Evolutionary conservation across 2,329 filamentous ascomycete genomes (phyloP).

Genomic region (Ophidiomyces ophidiicola): DNA sequence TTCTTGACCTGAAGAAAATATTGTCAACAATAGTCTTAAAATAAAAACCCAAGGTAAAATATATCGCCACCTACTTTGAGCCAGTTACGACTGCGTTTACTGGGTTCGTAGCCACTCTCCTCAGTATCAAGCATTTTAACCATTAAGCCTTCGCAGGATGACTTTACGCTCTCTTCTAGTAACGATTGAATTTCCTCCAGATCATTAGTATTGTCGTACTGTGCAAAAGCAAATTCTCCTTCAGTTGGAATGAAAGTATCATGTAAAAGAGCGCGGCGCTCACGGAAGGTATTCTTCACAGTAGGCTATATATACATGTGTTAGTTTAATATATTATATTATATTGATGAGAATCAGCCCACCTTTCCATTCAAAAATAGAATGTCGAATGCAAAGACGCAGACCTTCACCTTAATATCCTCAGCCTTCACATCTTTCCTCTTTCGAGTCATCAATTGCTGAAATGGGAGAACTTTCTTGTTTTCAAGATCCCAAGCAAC

Average conservation of each 20-base stretch:
- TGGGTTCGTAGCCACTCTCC: slow-evolving; percentile 91
- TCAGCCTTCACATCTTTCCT: slow-evolving; percentile 92
- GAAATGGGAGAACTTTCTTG: slow-evolving; percentile 94
- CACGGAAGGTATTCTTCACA: slow-evolving; percentile 74
- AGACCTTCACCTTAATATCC: slow-evolving; percentile 92
- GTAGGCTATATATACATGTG: slow-evolving; percentile 52
- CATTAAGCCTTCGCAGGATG: slow-evolving; percentile 94
- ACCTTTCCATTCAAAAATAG: slow-evolving; percentile 83
- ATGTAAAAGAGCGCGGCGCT: slow-evolving; percentile 65
- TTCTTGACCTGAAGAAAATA: slow-evolving; percentile 63
- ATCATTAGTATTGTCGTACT: slow-evolving; percentile 72
- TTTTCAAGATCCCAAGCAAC: slow-evolving; percentile 91
- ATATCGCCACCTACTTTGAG: slow-evolving; percentile 54
- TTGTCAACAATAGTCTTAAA: not conserved
- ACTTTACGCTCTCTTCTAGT: slow-evolving; percentile 87
- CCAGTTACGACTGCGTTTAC: slow-evolving; percentile 94
- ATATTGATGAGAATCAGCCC: slow-evolving; percentile 16
- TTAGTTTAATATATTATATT: not conserved
- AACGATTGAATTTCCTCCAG: slow-evolving; percentile 87
- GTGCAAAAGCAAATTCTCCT: slow-evolving; percentile 85
- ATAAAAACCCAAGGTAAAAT: not conserved
- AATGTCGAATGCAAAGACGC: slow-evolving; percentile 91
- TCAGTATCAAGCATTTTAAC: slow-evolving; percentile 96
- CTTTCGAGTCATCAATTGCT: slow-evolving; percentile 96
- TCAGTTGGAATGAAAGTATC: slow-evolving; percentile 63